These are phyloP conservation scores for Chamaecyparis obtusa DNA, from an alignment of 75 land plant genomes.

Conservation along the genomic window DNA sequence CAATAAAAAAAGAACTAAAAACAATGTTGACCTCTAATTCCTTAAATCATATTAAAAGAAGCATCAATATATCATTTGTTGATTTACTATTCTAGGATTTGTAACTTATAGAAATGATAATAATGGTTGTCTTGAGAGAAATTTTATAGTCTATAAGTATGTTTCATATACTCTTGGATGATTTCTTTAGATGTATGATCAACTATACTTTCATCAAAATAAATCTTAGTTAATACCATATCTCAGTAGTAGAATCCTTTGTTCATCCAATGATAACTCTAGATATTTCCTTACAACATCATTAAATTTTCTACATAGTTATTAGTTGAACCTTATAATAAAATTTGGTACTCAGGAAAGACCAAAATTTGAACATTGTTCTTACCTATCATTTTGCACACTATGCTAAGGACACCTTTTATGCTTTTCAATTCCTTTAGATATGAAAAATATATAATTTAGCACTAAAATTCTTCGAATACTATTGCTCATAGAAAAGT, in stretches of 20 bases:
- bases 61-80: conserved; percentile 72
- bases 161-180: conserved; percentile 91
- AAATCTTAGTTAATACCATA: conserved; percentile 66
- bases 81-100: conserved; percentile 81
- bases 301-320: too few species aligned
- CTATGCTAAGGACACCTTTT: too few species aligned
- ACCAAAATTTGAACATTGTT: too few species aligned
- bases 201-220: conserved; percentile 52
- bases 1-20: conserved; percentile 13
- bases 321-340: too few species aligned
- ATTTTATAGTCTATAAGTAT: conserved; percentile 82
- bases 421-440: too few species aligned
- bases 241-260: background rate
- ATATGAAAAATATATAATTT: too few species aligned
- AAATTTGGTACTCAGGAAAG: too few species aligned
- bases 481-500: too few species aligned
- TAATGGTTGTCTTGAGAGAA: conserved; percentile 72
- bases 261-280: too few species aligned
- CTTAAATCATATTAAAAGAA: conserved; percentile 74
- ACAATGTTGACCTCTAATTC: conserved; percentile 82
- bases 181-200: conserved; percentile 72
- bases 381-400: too few species aligned
- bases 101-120: conserved; percentile 68
- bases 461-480: too few species aligned
- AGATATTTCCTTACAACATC: too few species aligned